Base-by-base conservation (phyloP, 768 basidiomycete genomes). In the Boletus tomentosulus region DNA sequence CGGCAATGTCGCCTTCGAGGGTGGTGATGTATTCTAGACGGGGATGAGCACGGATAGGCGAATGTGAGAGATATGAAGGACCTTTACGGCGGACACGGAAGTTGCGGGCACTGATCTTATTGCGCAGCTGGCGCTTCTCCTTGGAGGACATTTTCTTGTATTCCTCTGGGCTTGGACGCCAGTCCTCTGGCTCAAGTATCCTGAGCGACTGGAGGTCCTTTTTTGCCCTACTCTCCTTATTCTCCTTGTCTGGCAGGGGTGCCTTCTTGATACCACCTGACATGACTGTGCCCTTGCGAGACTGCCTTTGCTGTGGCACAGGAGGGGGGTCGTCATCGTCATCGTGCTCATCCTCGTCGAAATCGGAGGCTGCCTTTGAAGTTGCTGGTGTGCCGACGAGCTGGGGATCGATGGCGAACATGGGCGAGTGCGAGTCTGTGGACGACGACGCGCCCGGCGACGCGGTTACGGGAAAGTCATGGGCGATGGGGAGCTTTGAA, bases 101-200 rank as follows among this genome's bases (percentile, higher is more conserved):
- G 68, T 96, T 97, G 50, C 95, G 76, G 0, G 96, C 96, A 59
- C 86, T 88, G 62, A 98, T 93, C 84, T 99, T 99, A 76, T 99
- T 99, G 48, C 96, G 71, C 41, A 98, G 75, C 70, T 98, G 96
- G 9, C 97, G 76, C 72, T 98, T 98, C 76, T 98, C 95, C 74
- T 96, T 98, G 64, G 85, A 87, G 6, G 84, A 84, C 82, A 99
- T 89, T 71, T 92, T 98, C 66, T 90, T 86, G 75, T 98, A 97
- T 57, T 94, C 93, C 59, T 97, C 96, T 1, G 93, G 87, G 4
- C 84, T 80, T 8, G 91, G 92, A 46, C 90, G 80, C 88, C 90
- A 92, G 60, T 92, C 88, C 31, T 86, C 87, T 15, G 84, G 71
- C 57, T 64, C 71, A 44, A 51, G 66, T 22, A 60, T 62, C 60